A percentile compares a stretch with the other conserved stretches of the same genome.
Conservation (phyloP, 257 asterid species). For the Capsicum baccatum region DNA sequence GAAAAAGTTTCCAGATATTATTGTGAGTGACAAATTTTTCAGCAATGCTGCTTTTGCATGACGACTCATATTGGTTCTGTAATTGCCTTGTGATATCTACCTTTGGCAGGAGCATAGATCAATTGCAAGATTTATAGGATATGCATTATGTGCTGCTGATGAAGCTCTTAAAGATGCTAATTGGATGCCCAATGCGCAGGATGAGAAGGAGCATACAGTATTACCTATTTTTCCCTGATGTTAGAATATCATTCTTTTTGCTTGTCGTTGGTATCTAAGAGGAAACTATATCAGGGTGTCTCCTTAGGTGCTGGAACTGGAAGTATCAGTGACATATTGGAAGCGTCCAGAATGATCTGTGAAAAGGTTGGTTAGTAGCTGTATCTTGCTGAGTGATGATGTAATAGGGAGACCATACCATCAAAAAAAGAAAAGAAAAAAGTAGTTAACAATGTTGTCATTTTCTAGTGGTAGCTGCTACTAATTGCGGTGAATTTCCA, state of each 20-base stretch:
- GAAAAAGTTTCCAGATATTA: background rate
- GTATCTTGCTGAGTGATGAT: background rate
- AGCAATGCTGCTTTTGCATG: background rate
- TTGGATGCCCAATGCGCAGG: slow-evolving; percentile 73
- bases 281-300: slow-evolving; percentile 73
- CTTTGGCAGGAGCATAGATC: slow-evolving; percentile 81
- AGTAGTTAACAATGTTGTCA: background rate
- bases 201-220: slow-evolving; percentile 94
- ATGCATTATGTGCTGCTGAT: slow-evolving; percentile 91
- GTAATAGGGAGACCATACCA: background rate
- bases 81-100: slow-evolving; percentile 14
- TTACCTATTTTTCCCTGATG: slow-evolving; percentile 28
- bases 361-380: slow-evolving; percentile 67
- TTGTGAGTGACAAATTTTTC: background rate
- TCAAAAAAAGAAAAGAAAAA: background rate
- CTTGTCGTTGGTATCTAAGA: slow-evolving; percentile 44
- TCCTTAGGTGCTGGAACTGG: slow-evolving; percentile 99
- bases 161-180: slow-evolving; percentile 96
- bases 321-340: slow-evolving; percentile 83
- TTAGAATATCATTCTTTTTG: slow-evolving; percentile 11
- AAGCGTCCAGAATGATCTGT: slow-evolving; percentile 82
- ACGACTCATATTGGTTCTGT: background rate
- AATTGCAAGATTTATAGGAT: slow-evolving; percentile 84
- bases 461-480: background rate
- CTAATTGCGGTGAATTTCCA: background rate